Base-by-base conservation (phyloP, 2,329 filamentous ascomycete species). In the Tolypocladium album region DNA sequence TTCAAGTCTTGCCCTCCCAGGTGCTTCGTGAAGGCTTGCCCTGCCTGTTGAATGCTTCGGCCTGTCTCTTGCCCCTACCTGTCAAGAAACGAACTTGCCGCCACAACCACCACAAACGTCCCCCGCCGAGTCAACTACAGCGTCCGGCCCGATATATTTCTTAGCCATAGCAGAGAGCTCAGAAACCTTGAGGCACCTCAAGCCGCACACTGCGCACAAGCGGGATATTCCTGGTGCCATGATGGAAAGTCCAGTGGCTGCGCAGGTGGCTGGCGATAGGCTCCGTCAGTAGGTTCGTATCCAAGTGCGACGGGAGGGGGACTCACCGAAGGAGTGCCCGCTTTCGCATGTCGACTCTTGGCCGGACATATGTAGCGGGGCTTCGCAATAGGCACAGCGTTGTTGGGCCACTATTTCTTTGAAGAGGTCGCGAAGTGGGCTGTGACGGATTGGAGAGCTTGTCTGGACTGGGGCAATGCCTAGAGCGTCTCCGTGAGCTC, bases 121-220 rank as follows among this genome's bases (percentile, higher is more conserved):
- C 1, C 68, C 70, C 4, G 70, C 68, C 6, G 70, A 64, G 34
- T 73, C 70, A 2, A 74, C 63, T 36, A 62, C 61, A 5, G 68
- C 66, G 1, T 68, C 70, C 0, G 64, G 58, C 0, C 70, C 70
- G 5, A 74, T 60, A 39, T 72, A 64, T 58, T 69, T 62, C 40
- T 66, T 61, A 2, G 72, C 73, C 15, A 76, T 67, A 27, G 64
- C 69, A 2, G 67, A 64, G 27, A 84, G 68, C 62, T 78, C 75
- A 5, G 75, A 71, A 0, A 74, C 68, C 55, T 77, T 75, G 24
- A 85, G 72, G 9, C 79, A 82, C 31, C 82, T 76, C 34, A 76
- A 69, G 20, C 77, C 78, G 64, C 83, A 86, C 2, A 85, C 79
- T 24, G 78, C 79, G 58, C 83, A 86, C 3, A 78, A 76, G 40